phyloP scores from a whole-genome alignment of 805 yeast genomes.

The Cyberlindnera misumaiensis region DNA sequence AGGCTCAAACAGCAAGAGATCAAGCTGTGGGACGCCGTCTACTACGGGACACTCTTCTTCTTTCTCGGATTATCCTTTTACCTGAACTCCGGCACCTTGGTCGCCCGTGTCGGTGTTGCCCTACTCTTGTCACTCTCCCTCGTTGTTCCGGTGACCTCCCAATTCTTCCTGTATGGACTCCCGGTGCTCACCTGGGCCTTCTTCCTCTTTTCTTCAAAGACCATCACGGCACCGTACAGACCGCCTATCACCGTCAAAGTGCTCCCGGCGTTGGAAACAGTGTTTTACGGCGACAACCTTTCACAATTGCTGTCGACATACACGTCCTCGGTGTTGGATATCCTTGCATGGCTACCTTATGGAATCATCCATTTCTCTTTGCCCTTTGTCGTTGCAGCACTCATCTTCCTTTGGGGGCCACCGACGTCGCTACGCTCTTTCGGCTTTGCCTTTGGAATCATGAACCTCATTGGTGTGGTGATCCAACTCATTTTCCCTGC shows the following conservation, averaged over 20 bases:
- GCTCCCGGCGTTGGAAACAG: conserved; percentile 87
- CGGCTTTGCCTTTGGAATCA: conserved; percentile 91
- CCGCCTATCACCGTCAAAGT: conserved; percentile 88
- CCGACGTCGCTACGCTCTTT: conserved; percentile 79
- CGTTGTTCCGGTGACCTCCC: conserved; percentile 72
- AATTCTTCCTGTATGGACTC: conserved; percentile 74
- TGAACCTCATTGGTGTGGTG: conserved; percentile 82
- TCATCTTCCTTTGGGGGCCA: conserved; percentile 83
- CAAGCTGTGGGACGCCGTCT: conserved; percentile 41
- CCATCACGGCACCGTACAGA: conserved; percentile 65
- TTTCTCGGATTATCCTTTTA: conserved; percentile 54
- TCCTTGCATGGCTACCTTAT: conserved; percentile 94
- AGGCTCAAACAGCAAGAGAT: conserved; percentile 37
- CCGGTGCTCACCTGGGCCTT: conserved; percentile 86
- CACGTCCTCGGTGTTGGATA: conserved; percentile 58
- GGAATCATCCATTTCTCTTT: conserved; percentile 87
- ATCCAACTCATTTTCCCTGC: conserved; percentile 82
- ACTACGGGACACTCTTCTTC: conserved; percentile 42
- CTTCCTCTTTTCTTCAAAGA: conserved; percentile 69
- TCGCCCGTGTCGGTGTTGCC: conserved; percentile 28
- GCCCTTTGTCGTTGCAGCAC: conserved; percentile 78
- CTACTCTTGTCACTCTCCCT: conserved; percentile 34
- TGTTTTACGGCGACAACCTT: conserved; percentile 85
- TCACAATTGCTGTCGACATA: conserved; percentile 75
- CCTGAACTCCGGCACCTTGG: conserved; percentile 48